Evolutionary conservation across 2,329 filamentous ascomycete genomes (phyloP), one percentile per base, ranked within the genome.

Genomic region (Penicillium palitans): DNA sequence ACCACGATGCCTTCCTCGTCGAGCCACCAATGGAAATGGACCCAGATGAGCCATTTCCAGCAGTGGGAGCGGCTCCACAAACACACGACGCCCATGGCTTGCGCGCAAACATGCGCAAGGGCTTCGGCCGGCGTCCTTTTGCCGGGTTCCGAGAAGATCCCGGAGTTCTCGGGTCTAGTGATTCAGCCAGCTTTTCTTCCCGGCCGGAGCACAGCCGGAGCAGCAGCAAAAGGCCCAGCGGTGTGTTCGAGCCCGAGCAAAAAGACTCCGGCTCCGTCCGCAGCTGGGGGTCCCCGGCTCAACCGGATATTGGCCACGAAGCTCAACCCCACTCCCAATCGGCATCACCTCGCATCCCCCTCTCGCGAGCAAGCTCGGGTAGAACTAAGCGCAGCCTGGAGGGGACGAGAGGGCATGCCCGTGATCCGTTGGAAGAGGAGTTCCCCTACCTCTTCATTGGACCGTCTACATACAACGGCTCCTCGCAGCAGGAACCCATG

Each of bases 361-460:
- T 66, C 42, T 72, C 72, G 44, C 59, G 72, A 64, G 57, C 67
- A 47, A 70, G 67, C 55, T 68, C 70, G 51, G 67, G 68, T 53
- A 68, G 67, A 27, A 72, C 74, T 47, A 70, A 75, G 64, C 70
- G 72, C 63, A 76, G 75, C 55, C 64, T 73, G 37, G 76, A 78
- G 50, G 81, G 81, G 25, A 86, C 75, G 15, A 72, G 85, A 69
- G 83, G 85, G 24, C 83, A 89, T 59, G 86, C 85, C 2, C 85
- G 87, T 60, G 84, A 90, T 64, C 82, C 84, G 0, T 75, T 87
- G 8, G 84, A 87, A 60, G 86, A 87, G 61, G 85, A 87, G 51
- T 84, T 86, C 1, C 79, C 88, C 0, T 90, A 89, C 71, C 83
- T 97, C 9, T 87, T 89, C 57, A 92, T 97, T 63, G 91, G 91